Evolutionary conservation across 176 grass and related monocot genomes (phyloP), one percentile per base, ranked within the genome.

Genomic region (Aegilops sharonensis): DNA sequence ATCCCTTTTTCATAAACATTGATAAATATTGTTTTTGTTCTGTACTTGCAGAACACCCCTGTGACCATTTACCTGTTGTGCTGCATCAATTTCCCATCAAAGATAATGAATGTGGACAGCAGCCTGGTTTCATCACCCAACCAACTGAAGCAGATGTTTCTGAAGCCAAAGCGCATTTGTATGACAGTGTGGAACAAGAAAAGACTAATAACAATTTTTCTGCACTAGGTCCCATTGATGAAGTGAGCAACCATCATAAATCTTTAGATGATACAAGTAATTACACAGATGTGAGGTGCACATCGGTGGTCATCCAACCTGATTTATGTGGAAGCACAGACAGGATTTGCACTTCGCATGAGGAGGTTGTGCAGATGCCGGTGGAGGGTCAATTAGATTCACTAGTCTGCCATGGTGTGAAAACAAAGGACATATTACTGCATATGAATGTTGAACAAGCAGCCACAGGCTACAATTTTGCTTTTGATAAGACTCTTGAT

Each of bases 401-500:
- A 81, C 42, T 80, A 60, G 75, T 87, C 80, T 60, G 61, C 56
- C 45, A 14, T 24, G 42, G 64, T 90, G 72, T 64, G 71, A 86
- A 65, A 83, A 35, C 85, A 84, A 84, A 87, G 50, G 76, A 87
- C 24, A 63, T 80, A 52, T 70, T 70, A 69, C 61, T 70, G 63
- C 81, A 84, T 81, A 64, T 30, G 8, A 71, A 88, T 6, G 39
- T 75, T 84, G 61, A 45, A 52, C 69, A 81, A 39, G 4, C 68
- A 80, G 9, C 61, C 40, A 54, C 23, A 68, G 77, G 50, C 54
- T 86, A 25, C 40, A 91, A 83, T 69, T 84, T 88, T 87, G 20
- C 50, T 84, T 91, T 85, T 81, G 63, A 88, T 37, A 91, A 88
- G 85, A 52, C 37, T 62, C 17, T 52, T 88, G 85, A 81, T 50